Percentiles rank a stretch among this genome's conserved stretches.
Evolutionary conservation across 768 basidiomycete genomes (phyloP).

Genomic region (Mycena venus): DNA sequence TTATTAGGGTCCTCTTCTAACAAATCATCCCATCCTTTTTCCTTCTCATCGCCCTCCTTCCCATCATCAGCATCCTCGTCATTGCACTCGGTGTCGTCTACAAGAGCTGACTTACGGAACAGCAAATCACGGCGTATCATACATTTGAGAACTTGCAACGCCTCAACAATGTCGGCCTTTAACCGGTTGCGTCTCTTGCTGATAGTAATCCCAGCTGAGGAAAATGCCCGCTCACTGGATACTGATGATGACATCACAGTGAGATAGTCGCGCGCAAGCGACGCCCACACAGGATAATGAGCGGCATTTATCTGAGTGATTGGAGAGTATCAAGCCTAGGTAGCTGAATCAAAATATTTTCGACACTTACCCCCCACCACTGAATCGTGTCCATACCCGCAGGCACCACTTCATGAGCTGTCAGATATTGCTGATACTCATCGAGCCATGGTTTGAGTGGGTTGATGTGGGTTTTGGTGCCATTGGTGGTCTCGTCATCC

Average conservation of each 20-base stretch:
- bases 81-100: too few species aligned
- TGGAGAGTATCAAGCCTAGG: too few species aligned
- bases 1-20: too few species aligned
- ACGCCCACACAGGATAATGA: neutral
- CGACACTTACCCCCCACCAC: slow-evolving; percentile 52
- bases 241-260: too few species aligned
- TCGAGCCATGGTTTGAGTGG: slow-evolving; percentile 28
- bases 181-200: neutral
- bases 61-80: too few species aligned
- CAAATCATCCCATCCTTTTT: too few species aligned
- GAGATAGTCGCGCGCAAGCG: too few species aligned
- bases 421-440: slow-evolving; percentile 41
- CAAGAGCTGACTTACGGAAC: too few species aligned
- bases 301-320: too few species aligned
- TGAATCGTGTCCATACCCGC: slow-evolving; percentile 37
- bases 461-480: slow-evolving; percentile 5
- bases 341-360: too few species aligned
- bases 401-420: slow-evolving; percentile 29
- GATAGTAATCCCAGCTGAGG: neutral
- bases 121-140: neutral
- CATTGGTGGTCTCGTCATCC: slow-evolving; percentile 22
- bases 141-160: neutral
- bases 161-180: too few species aligned
- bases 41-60: too few species aligned
- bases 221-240: neutral